Conservation (phyloP, 1,139 yeast species). For the Schwanniomyces etchellsii region DNA sequence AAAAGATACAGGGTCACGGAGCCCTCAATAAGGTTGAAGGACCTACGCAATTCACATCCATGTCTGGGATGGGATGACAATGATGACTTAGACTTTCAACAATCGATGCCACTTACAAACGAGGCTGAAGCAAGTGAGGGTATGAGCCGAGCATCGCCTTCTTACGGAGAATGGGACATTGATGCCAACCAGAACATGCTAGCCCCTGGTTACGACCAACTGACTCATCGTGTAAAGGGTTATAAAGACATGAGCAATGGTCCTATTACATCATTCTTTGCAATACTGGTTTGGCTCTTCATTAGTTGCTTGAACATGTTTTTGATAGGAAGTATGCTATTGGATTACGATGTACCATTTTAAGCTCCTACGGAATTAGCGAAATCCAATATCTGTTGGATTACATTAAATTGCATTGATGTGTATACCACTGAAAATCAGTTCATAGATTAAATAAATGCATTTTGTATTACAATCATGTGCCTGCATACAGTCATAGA, state of each 20-base stretch:
- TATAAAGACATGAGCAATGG: slow-evolving; percentile 54
- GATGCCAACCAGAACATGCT: slow-evolving; percentile 1
- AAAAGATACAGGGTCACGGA: slow-evolving; percentile 27
- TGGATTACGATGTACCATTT: slow-evolving; percentile 38
- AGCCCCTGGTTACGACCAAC: too few relatives aligned
- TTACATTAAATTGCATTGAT: slow-evolving; percentile 2
- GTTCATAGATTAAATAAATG: too few relatives aligned
- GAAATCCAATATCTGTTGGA: background rate
- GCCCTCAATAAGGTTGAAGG: slow-evolving; percentile 40
- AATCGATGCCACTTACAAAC: slow-evolving; percentile 7
- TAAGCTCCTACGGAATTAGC: slow-evolving; percentile 10
- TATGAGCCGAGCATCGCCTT: too few relatives aligned
- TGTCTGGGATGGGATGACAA: slow-evolving; percentile 43
- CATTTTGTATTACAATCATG: too few relatives aligned
- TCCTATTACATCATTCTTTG: slow-evolving; percentile 34
- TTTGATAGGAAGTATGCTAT: slow-evolving; percentile 42
- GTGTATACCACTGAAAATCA: too few relatives aligned
- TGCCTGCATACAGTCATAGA: too few relatives aligned
- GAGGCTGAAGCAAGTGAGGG: slow-evolving; percentile 1
- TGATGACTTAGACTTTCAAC: slow-evolving; percentile 15
- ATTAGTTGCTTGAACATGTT: slow-evolving; percentile 47
- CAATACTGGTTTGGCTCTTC: slow-evolving; percentile 47
- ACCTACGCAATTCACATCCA: slow-evolving; percentile 38
- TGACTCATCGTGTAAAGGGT: slow-evolving; percentile 27
- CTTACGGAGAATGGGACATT: too few relatives aligned